Conservation (phyloP, 257 asterid species). For the Solanum sitiens region DNA sequence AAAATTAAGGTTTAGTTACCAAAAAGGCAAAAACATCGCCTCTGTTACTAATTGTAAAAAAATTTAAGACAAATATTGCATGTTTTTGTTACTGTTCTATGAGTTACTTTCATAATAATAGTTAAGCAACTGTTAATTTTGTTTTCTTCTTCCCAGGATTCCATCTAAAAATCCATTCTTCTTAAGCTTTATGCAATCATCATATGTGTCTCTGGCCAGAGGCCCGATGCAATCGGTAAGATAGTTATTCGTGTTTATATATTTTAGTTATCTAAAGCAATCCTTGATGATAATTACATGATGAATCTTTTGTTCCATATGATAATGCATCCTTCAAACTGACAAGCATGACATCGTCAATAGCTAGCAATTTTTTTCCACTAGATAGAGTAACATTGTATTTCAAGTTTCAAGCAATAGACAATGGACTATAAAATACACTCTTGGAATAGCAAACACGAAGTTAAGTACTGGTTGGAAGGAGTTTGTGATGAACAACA, state of each 20-base stretch:
- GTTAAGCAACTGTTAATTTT: too few species aligned
- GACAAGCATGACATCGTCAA: not conserved
- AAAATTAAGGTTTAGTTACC: too few species aligned
- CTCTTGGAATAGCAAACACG: not conserved
- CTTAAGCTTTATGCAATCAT: conserved; percentile 11
- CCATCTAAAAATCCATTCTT: conserved; percentile 1
- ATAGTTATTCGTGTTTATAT: not conserved
- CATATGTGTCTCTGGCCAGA: not conserved
- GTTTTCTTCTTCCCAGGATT: too few species aligned
- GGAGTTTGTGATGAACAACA: not conserved
- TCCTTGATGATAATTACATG: not conserved
- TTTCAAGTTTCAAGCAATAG: not conserved
- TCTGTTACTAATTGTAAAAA: too few species aligned
- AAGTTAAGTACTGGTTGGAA: not conserved
- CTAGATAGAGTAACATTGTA: not conserved
- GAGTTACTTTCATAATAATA: too few species aligned
- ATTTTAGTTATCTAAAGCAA: not conserved
- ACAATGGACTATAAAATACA: not conserved
- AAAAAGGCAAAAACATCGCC: too few species aligned
- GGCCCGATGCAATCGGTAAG: not conserved
- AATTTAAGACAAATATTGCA: too few species aligned
- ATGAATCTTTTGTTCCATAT: not conserved
- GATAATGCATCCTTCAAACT: not conserved
- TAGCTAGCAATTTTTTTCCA: not conserved
- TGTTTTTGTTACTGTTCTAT: too few species aligned